Base-by-base conservation (phyloP, 129 eudicot species). In the Scalesia atractyloides region DNA sequence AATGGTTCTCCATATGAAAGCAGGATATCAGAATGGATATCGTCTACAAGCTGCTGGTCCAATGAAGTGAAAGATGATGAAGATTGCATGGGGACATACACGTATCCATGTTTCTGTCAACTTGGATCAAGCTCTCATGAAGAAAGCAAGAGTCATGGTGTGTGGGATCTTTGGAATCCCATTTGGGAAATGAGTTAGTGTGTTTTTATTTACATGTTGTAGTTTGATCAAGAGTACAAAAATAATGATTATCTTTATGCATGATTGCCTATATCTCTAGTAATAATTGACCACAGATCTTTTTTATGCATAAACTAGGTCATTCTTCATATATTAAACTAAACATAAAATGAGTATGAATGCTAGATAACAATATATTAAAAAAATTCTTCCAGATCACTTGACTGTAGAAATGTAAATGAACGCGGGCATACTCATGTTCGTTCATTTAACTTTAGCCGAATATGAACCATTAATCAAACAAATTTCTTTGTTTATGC, bases 101-200 rank as follows among this genome's bases (percentile, higher is more conserved):
- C 36, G 7, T 73, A 59, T 69, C 78, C 78, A 11, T 51, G 77
- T 67, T 52, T 56, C 14, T 73, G 76, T 72, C 64, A 68, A 74
- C 67, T 58, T 48, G 81, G 69, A 58, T 80, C 76, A 76, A 79
- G 71, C 37, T 36, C 39, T 15, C 46, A 41, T 41, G 85, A 73
- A 61, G 82, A 74, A 64, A 53, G 39, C 59, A 82, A 47, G 13
- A 47, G 30, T 24, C 68, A 61, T 30, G 19, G 73, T 74, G 37
- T 80, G 68, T 89, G 89, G 85, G 89, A 89, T 76, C 72, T 34
- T 64, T 76, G 89, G 73, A 65, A 71, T 33, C 83, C 86, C 13
- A 66, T 83, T 12, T 86, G 85, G 84, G 79, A 73, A 69, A 76
- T 73, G 80, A 57, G 72, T 20, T 53, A 63, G 39, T 48, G 51